phyloP scores from a whole-genome alignment of 768 basidiomycete species.

The Suillus plorans region DNA sequence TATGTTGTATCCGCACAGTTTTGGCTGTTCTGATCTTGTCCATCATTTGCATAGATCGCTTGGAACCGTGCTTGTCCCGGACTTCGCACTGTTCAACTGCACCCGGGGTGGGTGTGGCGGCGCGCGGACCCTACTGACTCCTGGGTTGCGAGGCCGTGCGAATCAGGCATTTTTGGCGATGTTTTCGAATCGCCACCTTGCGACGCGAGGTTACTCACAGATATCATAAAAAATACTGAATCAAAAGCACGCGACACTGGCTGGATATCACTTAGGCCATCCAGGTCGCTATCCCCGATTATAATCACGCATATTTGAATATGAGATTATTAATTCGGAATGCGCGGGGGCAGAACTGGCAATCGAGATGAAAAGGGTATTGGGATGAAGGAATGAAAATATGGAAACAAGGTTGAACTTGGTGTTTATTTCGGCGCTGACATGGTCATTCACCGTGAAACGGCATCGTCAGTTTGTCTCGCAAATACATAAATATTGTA shows the following conservation, averaged over 20 bases:
- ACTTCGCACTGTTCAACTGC: conserved; percentile 42
- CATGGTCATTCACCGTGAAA: too few relatives aligned
- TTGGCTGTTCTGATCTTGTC: neutral
- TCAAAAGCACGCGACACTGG: neutral
- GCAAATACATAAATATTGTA: neutral
- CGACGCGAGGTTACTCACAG: neutral
- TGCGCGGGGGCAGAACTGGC: neutral
- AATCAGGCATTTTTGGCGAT: neutral
- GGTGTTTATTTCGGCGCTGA: neutral
- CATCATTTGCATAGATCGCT: conserved; percentile 29
- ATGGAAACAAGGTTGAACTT: neutral
- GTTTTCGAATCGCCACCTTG: neutral
- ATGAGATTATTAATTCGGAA: neutral
- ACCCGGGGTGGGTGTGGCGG: conserved; percentile 39
- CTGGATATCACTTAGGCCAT: neutral
- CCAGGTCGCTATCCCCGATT: neutral
- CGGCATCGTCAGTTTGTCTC: neutral
- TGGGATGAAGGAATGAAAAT: neutral
- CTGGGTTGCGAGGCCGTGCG: neutral
- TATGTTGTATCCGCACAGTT: neutral
- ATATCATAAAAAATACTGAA: neutral
- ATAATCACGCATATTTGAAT: neutral
- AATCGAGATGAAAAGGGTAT: neutral
- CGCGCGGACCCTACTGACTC: conserved; percentile 19
- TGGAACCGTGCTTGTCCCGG: conserved; percentile 43